Evolutionary conservation across 1,284 basidiomycete species (phyloP).

Genomic region (Mycosarcoma maydis): DNA sequence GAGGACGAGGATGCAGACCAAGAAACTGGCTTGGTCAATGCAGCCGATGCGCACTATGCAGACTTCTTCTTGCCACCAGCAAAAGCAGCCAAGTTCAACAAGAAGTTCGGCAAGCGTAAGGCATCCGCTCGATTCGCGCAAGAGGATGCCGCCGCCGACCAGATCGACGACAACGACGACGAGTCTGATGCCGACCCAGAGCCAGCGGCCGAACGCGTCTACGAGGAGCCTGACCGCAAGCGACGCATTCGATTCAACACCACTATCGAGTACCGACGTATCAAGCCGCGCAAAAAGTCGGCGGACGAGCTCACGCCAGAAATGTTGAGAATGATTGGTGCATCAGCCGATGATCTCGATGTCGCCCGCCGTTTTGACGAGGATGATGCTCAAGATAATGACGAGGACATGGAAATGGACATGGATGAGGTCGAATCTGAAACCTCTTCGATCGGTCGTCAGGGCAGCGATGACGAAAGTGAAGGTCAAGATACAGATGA

Average conservation of each 20-base stretch:
- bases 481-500: slow-evolving; percentile 45
- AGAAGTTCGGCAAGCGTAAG: slow-evolving; percentile 42
- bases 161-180: slow-evolving; percentile 12
- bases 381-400: slow-evolving; percentile 60
- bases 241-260: slow-evolving; percentile 77
- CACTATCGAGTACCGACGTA: slow-evolving; percentile 79
- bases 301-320: slow-evolving; percentile 41
- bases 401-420: slow-evolving; percentile 63
- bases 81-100: slow-evolving; percentile 46
- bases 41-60: slow-evolving; percentile 68
- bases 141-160: slow-evolving; percentile 28
- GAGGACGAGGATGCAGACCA: slow-evolving; percentile 47
- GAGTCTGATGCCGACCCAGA: slow-evolving; percentile 10
- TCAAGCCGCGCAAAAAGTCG: slow-evolving; percentile 51
- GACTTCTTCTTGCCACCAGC: slow-evolving; percentile 72
- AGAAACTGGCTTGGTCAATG: slow-evolving; percentile 22
- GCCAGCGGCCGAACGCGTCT: slow-evolving; percentile 60
- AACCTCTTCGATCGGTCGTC: slow-evolving; percentile 33
- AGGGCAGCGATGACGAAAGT: slow-evolving; percentile 48
- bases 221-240: slow-evolving; percentile 44
- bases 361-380: slow-evolving; percentile 27
- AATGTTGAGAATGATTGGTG: slow-evolving; percentile 34
- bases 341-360: slow-evolving; percentile 19
- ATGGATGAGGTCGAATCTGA: slow-evolving; percentile 53
- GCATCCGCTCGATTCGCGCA: slow-evolving; percentile 37